A percentile compares a stretch with the other conserved stretches of the same genome.
phyloP scores from a whole-genome alignment of 2,329 filamentous ascomycete genomes.

The Colletotrichum sublineola region DNA sequence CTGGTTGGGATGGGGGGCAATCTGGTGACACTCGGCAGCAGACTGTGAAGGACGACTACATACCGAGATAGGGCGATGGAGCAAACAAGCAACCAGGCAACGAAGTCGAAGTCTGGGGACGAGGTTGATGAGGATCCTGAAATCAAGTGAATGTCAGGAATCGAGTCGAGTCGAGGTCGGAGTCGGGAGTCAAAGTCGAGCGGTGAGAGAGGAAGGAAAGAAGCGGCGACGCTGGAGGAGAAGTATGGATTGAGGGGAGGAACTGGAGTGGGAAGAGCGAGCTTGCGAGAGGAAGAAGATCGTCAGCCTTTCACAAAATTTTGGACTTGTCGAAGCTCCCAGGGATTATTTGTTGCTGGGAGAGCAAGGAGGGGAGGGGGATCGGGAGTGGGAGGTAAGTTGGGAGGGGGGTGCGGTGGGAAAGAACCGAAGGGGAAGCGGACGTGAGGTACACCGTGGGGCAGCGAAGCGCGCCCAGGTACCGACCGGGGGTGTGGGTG shows the following conservation, averaged over 20 bases:
- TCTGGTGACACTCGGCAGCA: constrained; percentile 8
- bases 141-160: constrained; percentile 41
- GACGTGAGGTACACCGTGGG: constrained; percentile 37
- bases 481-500: constrained; percentile 31
- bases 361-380: constrained; percentile 28
- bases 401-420: constrained; percentile 31
- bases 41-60: constrained; percentile 14
- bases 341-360: constrained; percentile 44
- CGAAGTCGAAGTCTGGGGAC: constrained; percentile 38
- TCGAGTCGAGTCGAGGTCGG: constrained; percentile 29
- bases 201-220: constrained; percentile 42
- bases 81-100: constrained; percentile 30
- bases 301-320: constrained; percentile 45
- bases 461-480: constrained; percentile 28
- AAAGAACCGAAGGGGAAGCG: constrained; percentile 2
- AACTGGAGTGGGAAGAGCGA: constrained; percentile 40
- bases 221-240: constrained; percentile 42
- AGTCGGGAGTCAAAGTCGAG: constrained; percentile 26
- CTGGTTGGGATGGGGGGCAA: constrained; percentile 19
- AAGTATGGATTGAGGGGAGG: constrained; percentile 41
- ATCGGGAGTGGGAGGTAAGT: constrained; percentile 29
- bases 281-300: constrained; percentile 43
- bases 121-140: constrained; percentile 39
- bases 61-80: constrained; percentile 34
- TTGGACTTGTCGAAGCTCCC: constrained; percentile 42